phyloP scores from a whole-genome alignment of 2,329 filamentous ascomycete species.

The Thyridium curvatum region DNA sequence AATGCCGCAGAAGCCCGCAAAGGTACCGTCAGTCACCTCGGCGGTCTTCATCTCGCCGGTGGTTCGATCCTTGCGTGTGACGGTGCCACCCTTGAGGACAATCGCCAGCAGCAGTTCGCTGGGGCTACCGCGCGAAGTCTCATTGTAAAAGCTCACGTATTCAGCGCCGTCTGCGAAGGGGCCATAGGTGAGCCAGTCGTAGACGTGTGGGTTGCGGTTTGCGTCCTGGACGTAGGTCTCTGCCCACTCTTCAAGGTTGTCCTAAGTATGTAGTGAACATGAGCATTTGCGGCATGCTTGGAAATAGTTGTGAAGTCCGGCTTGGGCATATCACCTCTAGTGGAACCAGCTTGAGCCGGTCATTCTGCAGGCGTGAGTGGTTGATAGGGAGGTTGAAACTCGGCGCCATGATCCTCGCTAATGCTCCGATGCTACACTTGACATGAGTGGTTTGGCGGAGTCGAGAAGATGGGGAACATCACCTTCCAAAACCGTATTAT shows the following conservation, averaged over 20 bases:
- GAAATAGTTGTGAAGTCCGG: too few species aligned
- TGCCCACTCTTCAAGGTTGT: slow-evolving; percentile 1
- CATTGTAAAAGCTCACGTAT: slow-evolving; percentile 3
- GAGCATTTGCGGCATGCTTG: background rate
- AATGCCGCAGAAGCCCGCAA: slow-evolving; percentile 4
- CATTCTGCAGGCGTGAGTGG: background rate
- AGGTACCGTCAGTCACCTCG: slow-evolving; percentile 2
- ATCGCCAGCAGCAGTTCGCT: too few species aligned
- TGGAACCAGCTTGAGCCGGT: background rate
- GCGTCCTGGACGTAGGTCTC: background rate
- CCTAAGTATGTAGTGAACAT: background rate
- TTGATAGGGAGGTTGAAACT: background rate
- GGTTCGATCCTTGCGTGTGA: too few species aligned
- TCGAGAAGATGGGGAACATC: too few species aligned
- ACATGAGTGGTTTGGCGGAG: too few species aligned
- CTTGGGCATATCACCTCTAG: background rate
- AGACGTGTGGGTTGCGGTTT: background rate
- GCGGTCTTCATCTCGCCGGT: slow-evolving; percentile 1
- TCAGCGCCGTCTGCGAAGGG: slow-evolving; percentile 3
- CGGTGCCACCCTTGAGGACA: too few species aligned
- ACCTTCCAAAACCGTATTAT: too few species aligned
- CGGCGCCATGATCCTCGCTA: background rate
- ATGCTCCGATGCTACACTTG: too few species aligned
- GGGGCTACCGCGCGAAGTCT: background rate
- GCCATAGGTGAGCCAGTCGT: slow-evolving; percentile 5